Base-by-base conservation (phyloP, 169 alveolate species). In the Cytauxzoon felis region DNA sequence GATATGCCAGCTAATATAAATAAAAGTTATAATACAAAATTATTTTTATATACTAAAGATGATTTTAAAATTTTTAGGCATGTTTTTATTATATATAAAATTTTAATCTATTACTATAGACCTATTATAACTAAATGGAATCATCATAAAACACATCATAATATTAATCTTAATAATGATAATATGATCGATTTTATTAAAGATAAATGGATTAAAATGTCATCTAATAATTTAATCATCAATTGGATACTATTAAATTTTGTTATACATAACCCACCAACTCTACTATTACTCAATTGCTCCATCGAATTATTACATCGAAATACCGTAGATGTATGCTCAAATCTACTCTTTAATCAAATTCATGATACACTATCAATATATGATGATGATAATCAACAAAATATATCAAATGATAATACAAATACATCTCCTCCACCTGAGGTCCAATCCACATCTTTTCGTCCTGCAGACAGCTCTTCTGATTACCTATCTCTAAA, bases 161-260 rank as follows among this genome's bases (percentile, higher is more conserved):
- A 73, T 40, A 38, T 73, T 61, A 33, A 23, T 21, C 24, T 45
- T 21, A 50, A 41, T 41, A 61, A 34, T 48, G 33, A 32, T n/a
- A 61, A 53, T 23, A 40, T 64, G 2, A 67, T 79, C 19, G 63
- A 73, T 24, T 61, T 86, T 43, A 72, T 57, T 59, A 80, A 59
- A 33, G 78, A 65, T 18, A 70, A 58, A 19, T 80, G 87, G 81
- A 86, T 81, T 45, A 43, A 57, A 3, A 59, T 69, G 68, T 56
- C 72, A 11, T 65, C 73, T 60, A 62, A 47, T n/a, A 80, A 84
- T 24, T 47, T 79, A 13, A 56, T 72, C 6, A 76, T 69, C 36
- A 86, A 86, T 68, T 86, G 91, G 91, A 68, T 69, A 48, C 89
- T 87, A 38, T 67, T 84, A 42, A 87, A 86, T 49, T 78, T 80